Conservation (phyloP, 2,329 filamentous ascomycete genomes). For the Zymoseptoria pseudotritici region DNA sequence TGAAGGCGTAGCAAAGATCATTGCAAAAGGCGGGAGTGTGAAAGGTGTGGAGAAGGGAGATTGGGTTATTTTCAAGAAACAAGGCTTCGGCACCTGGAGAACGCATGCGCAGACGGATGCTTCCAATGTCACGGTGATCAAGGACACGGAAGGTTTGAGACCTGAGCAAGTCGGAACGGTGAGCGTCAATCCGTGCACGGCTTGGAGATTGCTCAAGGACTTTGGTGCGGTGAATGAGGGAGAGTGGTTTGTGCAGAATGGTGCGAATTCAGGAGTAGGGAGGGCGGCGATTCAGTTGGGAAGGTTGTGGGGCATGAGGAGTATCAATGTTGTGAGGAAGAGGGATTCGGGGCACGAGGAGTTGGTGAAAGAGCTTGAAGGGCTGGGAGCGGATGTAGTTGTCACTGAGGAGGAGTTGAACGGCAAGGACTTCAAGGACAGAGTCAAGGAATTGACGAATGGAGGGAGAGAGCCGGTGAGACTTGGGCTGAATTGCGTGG, state of each 20-base stretch:
- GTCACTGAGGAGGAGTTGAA: constrained; percentile 55
- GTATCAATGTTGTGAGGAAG: constrained; percentile 80
- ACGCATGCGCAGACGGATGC: constrained; percentile 69
- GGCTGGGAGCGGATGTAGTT: constrained; percentile 56
- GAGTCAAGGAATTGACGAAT: constrained; percentile 59
- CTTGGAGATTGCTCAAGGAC: constrained; percentile 84
- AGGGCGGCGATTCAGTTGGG: constrained; percentile 85
- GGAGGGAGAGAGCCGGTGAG: constrained; percentile 64
- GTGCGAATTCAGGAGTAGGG: constrained; percentile 89
- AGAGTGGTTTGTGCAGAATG: constrained; percentile 96
- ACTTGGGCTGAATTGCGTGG: constrained; percentile 87
- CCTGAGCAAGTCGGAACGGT: constrained; percentile 79
- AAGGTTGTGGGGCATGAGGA: constrained; percentile 77
- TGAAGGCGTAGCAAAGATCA: constrained; percentile 89
- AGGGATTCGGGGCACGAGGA: constrained; percentile 60
- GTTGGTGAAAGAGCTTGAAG: constrained; percentile 53
- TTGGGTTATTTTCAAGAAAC: constrained; percentile 83
- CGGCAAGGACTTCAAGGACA: constrained; percentile 55
- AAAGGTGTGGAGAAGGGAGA: constrained; percentile 66
- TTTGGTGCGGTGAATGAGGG: constrained; percentile 63
- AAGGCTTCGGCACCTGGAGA: constrained; percentile 87
- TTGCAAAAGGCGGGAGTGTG: constrained; percentile 56
- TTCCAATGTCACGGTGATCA: constrained; percentile 59
- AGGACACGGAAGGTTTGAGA: constrained; percentile 61
- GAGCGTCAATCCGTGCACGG: constrained; percentile 86